Evolutionary conservation across 345 rosid species (phyloP), one percentile per base, ranked within the genome.

Genomic region (Eucalyptus camaldulensis): DNA sequence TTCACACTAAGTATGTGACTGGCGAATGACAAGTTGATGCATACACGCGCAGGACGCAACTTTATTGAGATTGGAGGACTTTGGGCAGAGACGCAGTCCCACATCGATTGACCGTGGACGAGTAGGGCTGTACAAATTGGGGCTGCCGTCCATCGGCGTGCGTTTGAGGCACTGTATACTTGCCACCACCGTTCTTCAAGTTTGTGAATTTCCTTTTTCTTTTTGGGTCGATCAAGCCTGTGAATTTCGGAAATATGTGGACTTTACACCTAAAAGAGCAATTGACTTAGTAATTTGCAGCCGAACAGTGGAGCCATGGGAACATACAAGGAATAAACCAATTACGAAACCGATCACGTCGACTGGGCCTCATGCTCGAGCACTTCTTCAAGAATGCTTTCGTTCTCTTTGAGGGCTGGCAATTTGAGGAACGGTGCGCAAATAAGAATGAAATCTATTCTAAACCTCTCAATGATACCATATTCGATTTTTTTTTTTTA

Each of bases 81-180:
- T 29, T 27, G 8, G 69, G 69, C 69, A 60, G 69, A 27, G 33
- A 60, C 31, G 31, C 69, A 60, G 69, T 27, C n/a, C 31, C 69
- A 24, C 31, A 3, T 60, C 31, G 31, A 1, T 1, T 6, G 31
- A 1, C 2, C 31, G 69, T 6, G n/a, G 13, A 25, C n/a, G 3
- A 25, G 65, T 58, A 10, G 29, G 5, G 6, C n/a, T 13, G 31
- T 12, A 13, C 3, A 27, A 6, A 27, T 3, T 33, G 37, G 4
- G 4, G 5, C 1, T 1, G 24, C 10, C 56, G 24, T 19, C 24
- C 56, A 3, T 53, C 10, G 29, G 65, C 65, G 5, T 58, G 65
- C 65, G 65, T 58, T 58, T 58, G 65, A 5, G 65, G 13, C 65
- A 22, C 65, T 10, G 29, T 58, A 5, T 25, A 58, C 29, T 58